Percentiles rank a stretch among this genome's conserved stretches.
phyloP scores from a whole-genome alignment of 2,329 filamentous ascomycete species.

The Penicillium sp. region DNA sequence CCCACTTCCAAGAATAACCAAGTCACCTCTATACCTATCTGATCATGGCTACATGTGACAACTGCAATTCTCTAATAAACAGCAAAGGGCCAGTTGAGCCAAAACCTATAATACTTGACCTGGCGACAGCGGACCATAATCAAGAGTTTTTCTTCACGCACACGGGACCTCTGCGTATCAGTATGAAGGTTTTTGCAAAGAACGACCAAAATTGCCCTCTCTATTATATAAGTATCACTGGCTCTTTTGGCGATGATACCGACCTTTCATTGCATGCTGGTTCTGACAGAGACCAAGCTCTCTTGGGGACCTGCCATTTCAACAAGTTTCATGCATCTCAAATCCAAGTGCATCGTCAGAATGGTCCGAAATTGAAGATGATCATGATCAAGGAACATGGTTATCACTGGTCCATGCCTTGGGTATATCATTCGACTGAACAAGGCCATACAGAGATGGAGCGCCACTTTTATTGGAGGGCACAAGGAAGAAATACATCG shows the following conservation, averaged over 20 bases:
- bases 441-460: background rate
- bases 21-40: too few relatives aligned
- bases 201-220: background rate
- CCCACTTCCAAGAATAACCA: too few relatives aligned
- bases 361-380: background rate
- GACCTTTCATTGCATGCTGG: background rate
- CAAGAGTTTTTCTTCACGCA: background rate
- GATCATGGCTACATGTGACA: too few relatives aligned
- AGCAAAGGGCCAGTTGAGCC: too few relatives aligned
- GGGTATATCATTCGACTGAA: background rate
- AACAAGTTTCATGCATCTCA: slow-evolving; percentile 2
- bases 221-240: background rate
- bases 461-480: background rate
- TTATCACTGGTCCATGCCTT: slow-evolving; percentile 4
- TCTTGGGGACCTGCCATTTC: background rate
- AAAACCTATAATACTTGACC: too few relatives aligned
- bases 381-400: background rate
- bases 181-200: background rate
- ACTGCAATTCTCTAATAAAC: too few relatives aligned
- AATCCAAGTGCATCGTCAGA: background rate
- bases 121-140: background rate
- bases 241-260: background rate
- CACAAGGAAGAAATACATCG: background rate
- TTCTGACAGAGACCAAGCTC: background rate
- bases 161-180: background rate